Base-by-base conservation (phyloP, 2,329 filamentous ascomycete species). In the Lachnellula arida region DNA sequence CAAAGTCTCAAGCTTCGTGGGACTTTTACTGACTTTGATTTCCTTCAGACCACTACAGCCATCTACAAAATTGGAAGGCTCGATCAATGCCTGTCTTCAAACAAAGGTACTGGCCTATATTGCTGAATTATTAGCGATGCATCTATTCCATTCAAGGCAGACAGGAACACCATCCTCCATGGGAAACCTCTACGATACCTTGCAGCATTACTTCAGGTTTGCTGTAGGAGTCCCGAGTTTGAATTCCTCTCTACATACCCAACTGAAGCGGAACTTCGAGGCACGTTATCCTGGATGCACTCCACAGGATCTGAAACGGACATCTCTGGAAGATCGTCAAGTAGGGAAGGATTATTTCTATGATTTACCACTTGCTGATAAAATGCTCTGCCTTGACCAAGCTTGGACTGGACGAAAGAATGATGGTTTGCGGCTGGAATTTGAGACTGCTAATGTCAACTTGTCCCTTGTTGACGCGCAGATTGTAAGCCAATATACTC, bases 401-500 rank as follows among this genome's bases (percentile, higher is more conserved):
- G 85, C 86, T 40, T 99, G 94, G 94, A 76, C 76, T 52, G 87
- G 87, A 44, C 78, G 76, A 62, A 79, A 76, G 63, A 80, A 83
- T 53, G 81, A 87, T 65, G 92, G 92, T 0, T 96, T 96, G 73
- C 81, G 82, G 59, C 81, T 82, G 49, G 94, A 99, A 69, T 87
- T 99, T 73, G 82, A 86, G 66, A 85, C 85, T 58, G 94, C 93
- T 43, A 99, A 99, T 71, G 76, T 88, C 60, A 97, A 99, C 71
- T 72, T 99, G 51, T 96, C 92, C 23, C 78, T 96, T 35, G 91
- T 99, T 35, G 91, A 97, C 70, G 89, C 93, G 23, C 91, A 99
- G 75, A 86, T 94, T 62, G 86, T 89, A 77, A 74, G 86, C 76
- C 37, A 40, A 35, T 5, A 22, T 12, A 32, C 23, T 14, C 2